These are phyloP conservation scores for Podila epicladia DNA, from an alignment of 192 early-diverging fungal species.

Conservation along the genomic window DNA sequence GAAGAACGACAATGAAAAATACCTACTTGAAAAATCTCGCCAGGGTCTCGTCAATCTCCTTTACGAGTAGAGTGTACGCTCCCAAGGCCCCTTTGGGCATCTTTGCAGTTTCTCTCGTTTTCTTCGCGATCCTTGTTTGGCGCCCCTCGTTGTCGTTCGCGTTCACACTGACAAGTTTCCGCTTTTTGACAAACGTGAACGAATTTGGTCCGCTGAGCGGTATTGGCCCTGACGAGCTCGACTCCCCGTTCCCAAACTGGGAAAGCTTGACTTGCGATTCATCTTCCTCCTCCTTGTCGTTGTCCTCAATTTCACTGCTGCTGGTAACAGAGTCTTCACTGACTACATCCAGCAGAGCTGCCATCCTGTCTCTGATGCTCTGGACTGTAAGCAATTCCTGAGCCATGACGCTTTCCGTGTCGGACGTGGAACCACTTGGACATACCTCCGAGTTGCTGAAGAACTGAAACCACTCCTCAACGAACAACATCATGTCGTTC, in stretches of 20 bases:
- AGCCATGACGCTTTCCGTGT: background rate
- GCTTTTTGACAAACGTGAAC: conserved; percentile 23
- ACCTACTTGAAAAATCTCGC: conserved; percentile 55
- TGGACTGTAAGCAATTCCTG: conserved; percentile 18
- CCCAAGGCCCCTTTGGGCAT: conserved; percentile 51
- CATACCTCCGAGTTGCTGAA: conserved; percentile 8
- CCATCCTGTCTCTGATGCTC: conserved; percentile 32
- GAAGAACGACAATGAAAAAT: background rate
- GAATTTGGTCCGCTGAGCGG: background rate
- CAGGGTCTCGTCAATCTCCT: conserved; percentile 34
- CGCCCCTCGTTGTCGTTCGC: conserved; percentile 38
- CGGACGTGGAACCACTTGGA: background rate
- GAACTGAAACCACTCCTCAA: conserved; percentile 34
- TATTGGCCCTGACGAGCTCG: background rate
- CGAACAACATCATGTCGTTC: conserved; percentile 41
- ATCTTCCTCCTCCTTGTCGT: conserved; percentile 4
- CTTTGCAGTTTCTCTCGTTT: conserved; percentile 51
- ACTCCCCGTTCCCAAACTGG: background rate
- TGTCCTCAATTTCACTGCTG: conserved; percentile 27
- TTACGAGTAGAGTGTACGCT: conserved; percentile 38
- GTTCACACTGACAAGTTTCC: conserved; percentile 41
- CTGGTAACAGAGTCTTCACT: conserved; percentile 45
- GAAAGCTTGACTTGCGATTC: background rate
- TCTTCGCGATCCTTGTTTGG: conserved; percentile 55
- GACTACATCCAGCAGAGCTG: conserved; percentile 22